phyloP scores from a whole-genome alignment of 768 basidiomycete genomes.

The Asterophora lycoperdoides region DNA sequence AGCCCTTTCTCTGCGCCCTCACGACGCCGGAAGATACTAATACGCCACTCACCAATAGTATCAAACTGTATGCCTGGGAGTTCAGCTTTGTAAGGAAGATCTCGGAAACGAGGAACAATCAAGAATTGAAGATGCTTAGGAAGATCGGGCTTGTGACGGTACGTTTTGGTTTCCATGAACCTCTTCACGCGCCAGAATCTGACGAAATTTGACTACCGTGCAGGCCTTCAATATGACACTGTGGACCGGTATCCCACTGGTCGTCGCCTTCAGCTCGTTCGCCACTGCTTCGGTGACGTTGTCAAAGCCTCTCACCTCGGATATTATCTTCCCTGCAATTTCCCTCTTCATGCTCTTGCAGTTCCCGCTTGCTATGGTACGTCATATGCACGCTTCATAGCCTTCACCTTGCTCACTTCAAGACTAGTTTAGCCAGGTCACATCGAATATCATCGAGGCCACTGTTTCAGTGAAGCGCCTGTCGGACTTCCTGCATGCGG shows the following conservation, averaged over 20 bases:
- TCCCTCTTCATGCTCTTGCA: conserved; percentile 83
- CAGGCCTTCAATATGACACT: conserved; percentile 58
- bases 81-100: conserved; percentile 80
- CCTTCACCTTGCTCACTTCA: neutral
- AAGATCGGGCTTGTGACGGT: conserved; percentile 78
- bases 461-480: conserved; percentile 79
- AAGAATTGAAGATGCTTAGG: conserved; percentile 75
- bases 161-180: conserved; percentile 17
- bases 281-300: conserved; percentile 64
- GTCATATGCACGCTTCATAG: conserved; percentile 12
- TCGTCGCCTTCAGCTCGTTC: conserved; percentile 83
- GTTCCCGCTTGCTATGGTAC: conserved; percentile 82
- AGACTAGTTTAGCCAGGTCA: conserved; percentile 62
- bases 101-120: conserved; percentile 73
- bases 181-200: neutral
- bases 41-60: conserved; percentile 37
- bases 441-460: conserved; percentile 81
- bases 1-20: neutral
- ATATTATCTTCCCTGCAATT: conserved; percentile 95
- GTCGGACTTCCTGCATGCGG: conserved; percentile 66
- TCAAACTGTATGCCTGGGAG: conserved; percentile 95
- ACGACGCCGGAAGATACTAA: neutral
- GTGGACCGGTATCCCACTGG: conserved; percentile 66
- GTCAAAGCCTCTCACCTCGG: conserved; percentile 71
- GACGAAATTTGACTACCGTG: neutral